These are phyloP conservation scores for Aureobasidium sp. DNA, from an alignment of 2,329 filamentous ascomycete species.

Conservation along the genomic window DNA sequence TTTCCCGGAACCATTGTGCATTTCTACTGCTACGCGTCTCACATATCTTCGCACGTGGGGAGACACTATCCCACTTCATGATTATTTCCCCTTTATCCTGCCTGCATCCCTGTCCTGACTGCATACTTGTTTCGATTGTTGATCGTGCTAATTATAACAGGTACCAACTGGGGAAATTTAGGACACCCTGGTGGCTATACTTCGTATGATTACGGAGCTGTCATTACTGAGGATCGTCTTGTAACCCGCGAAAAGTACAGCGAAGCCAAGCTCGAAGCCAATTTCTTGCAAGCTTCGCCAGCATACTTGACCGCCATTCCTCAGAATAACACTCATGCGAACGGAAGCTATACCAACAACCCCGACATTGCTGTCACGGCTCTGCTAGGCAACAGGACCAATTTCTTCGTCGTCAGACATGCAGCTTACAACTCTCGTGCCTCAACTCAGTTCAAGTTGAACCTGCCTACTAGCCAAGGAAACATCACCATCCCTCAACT, in stretches of 20 bases:
- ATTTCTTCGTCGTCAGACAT: conserved; percentile 61
- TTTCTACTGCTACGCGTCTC: no score
- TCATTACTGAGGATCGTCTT: conserved; percentile 62
- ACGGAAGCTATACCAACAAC: conserved; percentile 48
- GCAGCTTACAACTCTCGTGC: conserved; percentile 54
- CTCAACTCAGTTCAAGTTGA: conserved; percentile 57
- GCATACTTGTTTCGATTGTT: no score
- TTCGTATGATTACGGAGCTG: conserved; percentile 58
- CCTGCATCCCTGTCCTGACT: no score
- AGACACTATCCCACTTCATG: no score
- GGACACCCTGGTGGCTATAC: conserved; percentile 51
- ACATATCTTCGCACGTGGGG: no score
- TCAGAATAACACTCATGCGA: conserved; percentile 39
- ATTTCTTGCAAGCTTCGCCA: conserved; percentile 67
- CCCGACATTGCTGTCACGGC: conserved; percentile 54
- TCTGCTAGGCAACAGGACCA: conserved; percentile 47
- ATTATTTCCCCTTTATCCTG: no score
- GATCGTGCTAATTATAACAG: no score
- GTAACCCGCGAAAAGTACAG: conserved; percentile 69
- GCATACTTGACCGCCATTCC: conserved; percentile 58
- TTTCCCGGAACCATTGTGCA: no score
- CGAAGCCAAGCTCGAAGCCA: conserved; percentile 68
- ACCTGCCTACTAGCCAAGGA: conserved; percentile 53
- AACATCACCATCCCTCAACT: conserved; percentile 53
- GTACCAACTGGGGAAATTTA: conserved; percentile 55